Base-by-base conservation (phyloP, 2,329 filamentous ascomycete species). In the Biscogniauxia sp. region DNA sequence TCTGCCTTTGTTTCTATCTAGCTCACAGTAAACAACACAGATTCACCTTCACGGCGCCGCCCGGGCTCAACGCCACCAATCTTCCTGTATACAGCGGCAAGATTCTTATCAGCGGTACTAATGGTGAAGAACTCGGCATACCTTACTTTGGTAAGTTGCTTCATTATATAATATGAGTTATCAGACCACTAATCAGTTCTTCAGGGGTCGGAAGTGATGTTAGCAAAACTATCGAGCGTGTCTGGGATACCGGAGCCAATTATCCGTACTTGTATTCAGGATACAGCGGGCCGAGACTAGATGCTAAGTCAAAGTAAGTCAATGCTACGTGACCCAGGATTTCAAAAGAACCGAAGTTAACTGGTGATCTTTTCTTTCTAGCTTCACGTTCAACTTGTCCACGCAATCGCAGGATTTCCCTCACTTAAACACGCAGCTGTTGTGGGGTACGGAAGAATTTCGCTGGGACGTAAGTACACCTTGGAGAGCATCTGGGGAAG, bases 21-120 rank as follows among this genome's bases (percentile, higher is more conserved):
- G 9, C 11, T 32, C 11, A 32, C 56, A 37, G 1, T n/a, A 9
- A 13, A 23, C 13, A 55, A 6, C n/a, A 49, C 66, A 61, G 59
- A 11, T 60, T 63, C n/a, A 53, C 63, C 41, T 70, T 64, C 55
- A 65, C 49, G 23, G 60, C 59, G 1, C 74, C 73, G 0, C 49
- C 58, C 25, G 65, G 70, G 2, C 64, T 75, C 2, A 67, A 74
- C 56, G 51, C 66, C 2, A 62, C 64, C 7, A 70, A 64, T 32
- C 57, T 75, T n/a, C 74, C 73, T 2, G 64, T 75, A 7, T 75
- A 74, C 59, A 70, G 72, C 41, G 74, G 74, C 26, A 74, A 74
- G 63, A 66, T 76, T 20, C 63, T 75, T 28, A 70, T 75, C 60
- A 70, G 67, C 25, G 68, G 69, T 51, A 66, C 67, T 57, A 74